Evolutionary conservation across 2,329 filamentous ascomycete species (phyloP), one percentile per base, ranked within the genome.

Genomic region (Xylaria polymorpha): DNA sequence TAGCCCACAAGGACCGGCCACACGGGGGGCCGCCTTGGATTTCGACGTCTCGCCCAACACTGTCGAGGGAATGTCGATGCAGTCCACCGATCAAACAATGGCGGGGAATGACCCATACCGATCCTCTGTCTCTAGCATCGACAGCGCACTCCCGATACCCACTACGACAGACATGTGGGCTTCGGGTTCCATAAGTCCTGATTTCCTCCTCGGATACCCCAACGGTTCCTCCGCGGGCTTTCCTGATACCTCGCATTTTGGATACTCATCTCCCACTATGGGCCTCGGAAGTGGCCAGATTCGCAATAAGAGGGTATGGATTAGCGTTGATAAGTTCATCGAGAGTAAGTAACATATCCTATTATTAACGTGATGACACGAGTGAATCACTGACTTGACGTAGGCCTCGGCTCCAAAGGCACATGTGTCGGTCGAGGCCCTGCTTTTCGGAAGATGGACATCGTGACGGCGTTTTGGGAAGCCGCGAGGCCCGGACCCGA

Each of bases 341-440:
- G 69, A 71, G 2, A 51, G 71, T 73, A 65, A 71, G 71, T 57
- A 6, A 18, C 2, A 43, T 14, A 22, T 25, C 1, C 0, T 5
- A n/a, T 43, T 29, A n/a, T 43, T 18, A 22, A 20, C 43, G 1
- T 14, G 3, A 7, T n/a, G 6, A 48, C 1, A 39, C 15, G 10
- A 41, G 25, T 20, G 7, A 15, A 64, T 14, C 3, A 39, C 66
- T 73, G 15, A 73, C 46, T 43, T n/a, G 2, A n/a, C 3, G 15
- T 55, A 79, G 76, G 67, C 10, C 66, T 79, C 32, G 71, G 74
- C 61, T 66, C 66, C 8, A 72, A 62, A 57, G 66, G 66, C 10
- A 76, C 74, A 4, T 79, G 77, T 50, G 69, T 77, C 3, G 78
- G 78, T 5, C 74, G 77, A 8, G 74, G 75, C 3, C 75, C 77